A percentile compares a stretch with the other conserved stretches of the same genome.
Conservation (phyloP, 129 eudicot genomes). For the Glebionis coronaria region DNA sequence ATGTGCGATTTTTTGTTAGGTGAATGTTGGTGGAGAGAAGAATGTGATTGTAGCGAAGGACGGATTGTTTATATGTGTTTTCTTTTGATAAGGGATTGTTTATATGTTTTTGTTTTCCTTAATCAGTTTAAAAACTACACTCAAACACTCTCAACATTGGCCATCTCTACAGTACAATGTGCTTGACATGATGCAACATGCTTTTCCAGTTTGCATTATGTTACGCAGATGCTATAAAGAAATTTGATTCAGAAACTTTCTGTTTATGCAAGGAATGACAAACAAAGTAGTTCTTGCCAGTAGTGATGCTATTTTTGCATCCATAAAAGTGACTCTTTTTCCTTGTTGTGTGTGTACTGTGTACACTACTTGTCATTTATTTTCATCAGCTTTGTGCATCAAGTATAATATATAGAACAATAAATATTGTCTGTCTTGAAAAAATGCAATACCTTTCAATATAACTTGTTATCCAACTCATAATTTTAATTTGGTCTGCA, state of each 20-base stretch:
- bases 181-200: too few relatives aligned
- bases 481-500: too few relatives aligned
- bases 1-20: too few relatives aligned
- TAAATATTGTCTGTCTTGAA: too few relatives aligned
- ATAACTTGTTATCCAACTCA: too few relatives aligned
- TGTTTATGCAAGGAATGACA: conserved; percentile 75
- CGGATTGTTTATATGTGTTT: conserved; percentile 68
- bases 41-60: conserved; percentile 60
- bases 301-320: conserved; percentile 99
- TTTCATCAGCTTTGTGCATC: background rate
- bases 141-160: too few relatives aligned
- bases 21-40: conserved; percentile 77
- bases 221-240: conserved; percentile 98
- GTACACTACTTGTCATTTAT: background rate
- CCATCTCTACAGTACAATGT: too few relatives aligned
- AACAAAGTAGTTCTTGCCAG: conserved; percentile 94
- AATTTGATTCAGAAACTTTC: conserved; percentile 84
- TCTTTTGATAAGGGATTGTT: too few relatives aligned
- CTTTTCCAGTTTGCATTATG: too few relatives aligned
- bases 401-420: background rate
- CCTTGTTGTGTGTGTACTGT: conserved; percentile 10
- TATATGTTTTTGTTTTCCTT: too few relatives aligned
- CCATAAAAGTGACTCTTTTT: conserved; percentile 70
- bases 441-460: too few relatives aligned
- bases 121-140: too few relatives aligned